Evolutionary conservation across 345 rosid species (phyloP), one percentile per base, ranked within the genome.

Genomic region (Stellera chamaejasme): DNA sequence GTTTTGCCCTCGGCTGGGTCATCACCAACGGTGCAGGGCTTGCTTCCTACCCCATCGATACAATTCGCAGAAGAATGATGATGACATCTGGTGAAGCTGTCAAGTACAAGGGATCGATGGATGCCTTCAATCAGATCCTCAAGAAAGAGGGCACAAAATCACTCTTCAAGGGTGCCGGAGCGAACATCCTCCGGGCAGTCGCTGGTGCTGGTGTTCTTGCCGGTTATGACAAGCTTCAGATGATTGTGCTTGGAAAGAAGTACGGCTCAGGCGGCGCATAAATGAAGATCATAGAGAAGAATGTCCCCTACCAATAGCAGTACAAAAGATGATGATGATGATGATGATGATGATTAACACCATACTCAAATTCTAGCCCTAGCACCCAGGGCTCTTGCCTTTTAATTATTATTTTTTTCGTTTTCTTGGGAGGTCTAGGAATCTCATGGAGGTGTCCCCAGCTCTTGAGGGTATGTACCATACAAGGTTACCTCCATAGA

Each of bases 41-140:
- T 52, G 77, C 80, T 36, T 71, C 79, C 0, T 75, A 75, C 13
- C 79, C 77, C 1, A 64, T 76, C 52, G 81, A 77, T 50, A 77
- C 78, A 0, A 65, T 75, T 6, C 72, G 79, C 3, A 67, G 79
- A 75, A 70, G 78, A 59, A 77, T 77, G 81, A 77, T 77, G 81
- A 77, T 77, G 81, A 77, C 81, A 43, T 77, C 81, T 0, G 81
- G 81, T 28, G 81, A 77, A 73, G 81, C 78, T 2, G 75, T 77
- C 43, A 77, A 77, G 66, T 76, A 76, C 61, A 76, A 57, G 56
- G 58, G 77, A 55, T 76, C 77, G 10, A 11, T 66, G 1, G 75
- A 63, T 51, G 67, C 68, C 14, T 76, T 76, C 55, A 7, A 25
- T 28, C 77, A 76, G 61, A 76, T 76, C 55, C 43, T 76, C 2